Evolutionary conservation across 192 early-diverging fungal species (phyloP), one percentile per base, ranked within the genome.

Genomic region (Coemansia sp.): DNA sequence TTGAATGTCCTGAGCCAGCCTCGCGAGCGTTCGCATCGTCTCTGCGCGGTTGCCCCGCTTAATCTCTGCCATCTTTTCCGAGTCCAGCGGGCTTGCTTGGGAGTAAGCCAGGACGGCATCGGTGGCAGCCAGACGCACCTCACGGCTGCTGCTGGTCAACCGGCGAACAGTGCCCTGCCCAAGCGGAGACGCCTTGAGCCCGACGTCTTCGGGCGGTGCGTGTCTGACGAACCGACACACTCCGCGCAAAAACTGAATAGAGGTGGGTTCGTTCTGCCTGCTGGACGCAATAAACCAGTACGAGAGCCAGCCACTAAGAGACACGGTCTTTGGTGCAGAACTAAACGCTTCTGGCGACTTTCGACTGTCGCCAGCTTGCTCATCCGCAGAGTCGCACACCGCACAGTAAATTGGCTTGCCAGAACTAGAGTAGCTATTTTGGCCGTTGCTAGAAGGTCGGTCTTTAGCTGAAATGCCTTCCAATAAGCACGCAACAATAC

Each of bases 251-350:
- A 81, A 85, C 29, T 54, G 66, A 2, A 73, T 63, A 7, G 76
- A 72, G 1, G 74, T 71, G 0, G 47, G 47, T 11, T 78, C 71
- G 43, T 66, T 51, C 41, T 75, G 76, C 16, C 71, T 68, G 57
- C 66, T 75, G 5, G 73, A 73, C 8, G 76, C 79, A 44, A 85
- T 78, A 63, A 85, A 85, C 84, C 84, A 85, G 63, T 75, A 81
- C 0, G 84, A 71, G 38, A 85, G 52, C 84, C 84, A 85, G 44
- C 63, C 65, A 40, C 84, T 80, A 27, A 85, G 65, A 24, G 79
- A 71, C 18, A 77, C 72, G 2, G 22, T 18, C 55, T 20, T 55
- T 20, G 4, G 27, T 20, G 3, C 7, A 16, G 33, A 13, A 11
- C 57, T 36, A 60, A 36, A 31, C 7, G 29, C 15, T 0, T 31